Evolutionary conservation across 2,329 filamentous ascomycete species (phyloP).

Genomic region (Fusarium sacchari): DNA sequence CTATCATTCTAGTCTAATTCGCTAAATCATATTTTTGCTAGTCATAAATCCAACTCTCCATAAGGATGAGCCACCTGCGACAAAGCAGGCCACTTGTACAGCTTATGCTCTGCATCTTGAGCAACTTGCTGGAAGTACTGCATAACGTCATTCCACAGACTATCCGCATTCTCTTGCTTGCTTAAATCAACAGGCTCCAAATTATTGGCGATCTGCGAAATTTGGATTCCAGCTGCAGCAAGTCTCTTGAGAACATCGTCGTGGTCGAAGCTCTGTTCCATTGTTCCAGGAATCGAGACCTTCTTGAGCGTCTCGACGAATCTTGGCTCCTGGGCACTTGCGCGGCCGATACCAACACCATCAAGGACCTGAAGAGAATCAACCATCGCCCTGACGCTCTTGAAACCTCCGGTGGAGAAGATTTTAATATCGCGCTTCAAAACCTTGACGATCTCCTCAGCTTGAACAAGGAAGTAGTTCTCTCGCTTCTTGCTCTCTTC

Average conservation of each 20-base stretch:
- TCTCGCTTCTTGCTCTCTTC: constrained; percentile 64
- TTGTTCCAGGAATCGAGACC: not conserved
- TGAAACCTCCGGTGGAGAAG: constrained; percentile 31
- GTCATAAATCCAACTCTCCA: constrained; percentile 1
- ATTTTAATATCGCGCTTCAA: constrained; percentile 24
- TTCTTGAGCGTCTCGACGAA: constrained; percentile 16
- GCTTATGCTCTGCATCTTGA: constrained; percentile 8
- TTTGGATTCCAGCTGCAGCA: constrained; percentile 19
- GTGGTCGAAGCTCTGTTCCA: constrained; percentile 8
- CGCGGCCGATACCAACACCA: constrained; percentile 18
- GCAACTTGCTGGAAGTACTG: constrained; percentile 8
- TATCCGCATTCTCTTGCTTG: constrained; percentile 19
- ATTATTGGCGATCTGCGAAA: constrained; percentile 18
- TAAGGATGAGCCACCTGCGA: constrained; percentile 15
- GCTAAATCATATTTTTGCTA: not conserved
- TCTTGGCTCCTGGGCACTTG: constrained; percentile 14
- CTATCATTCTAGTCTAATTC: not conserved
- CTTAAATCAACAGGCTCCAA: constrained; percentile 18
- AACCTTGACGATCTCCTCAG: constrained; percentile 56
- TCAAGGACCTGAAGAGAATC: constrained; percentile 24
- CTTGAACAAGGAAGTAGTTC: constrained; percentile 68
- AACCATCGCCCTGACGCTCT: constrained; percentile 9
- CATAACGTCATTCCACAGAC: constrained; percentile 15
- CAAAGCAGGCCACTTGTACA: constrained; percentile 9
- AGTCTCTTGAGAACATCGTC: constrained; percentile 12